Conservation (phyloP, 108 stramenopile genomes). For the Schizochytrium sp. region DNA sequence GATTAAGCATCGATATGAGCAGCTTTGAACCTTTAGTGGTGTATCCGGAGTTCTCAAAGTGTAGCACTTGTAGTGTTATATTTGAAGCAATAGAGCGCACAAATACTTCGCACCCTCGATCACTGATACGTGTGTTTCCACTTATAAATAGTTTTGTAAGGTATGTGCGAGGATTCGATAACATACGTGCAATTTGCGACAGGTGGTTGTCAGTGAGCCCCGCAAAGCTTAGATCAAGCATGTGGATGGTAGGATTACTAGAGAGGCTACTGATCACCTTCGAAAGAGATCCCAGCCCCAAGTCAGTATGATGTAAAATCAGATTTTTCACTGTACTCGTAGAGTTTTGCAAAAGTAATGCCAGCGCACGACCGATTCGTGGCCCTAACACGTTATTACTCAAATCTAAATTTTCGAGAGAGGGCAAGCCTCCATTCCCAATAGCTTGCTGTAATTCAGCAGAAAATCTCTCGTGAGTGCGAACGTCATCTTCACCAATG, state of each 20-base stretch:
- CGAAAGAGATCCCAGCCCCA: neutral
- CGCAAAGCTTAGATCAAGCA: constrained; percentile 3
- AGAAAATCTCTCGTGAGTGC: neutral
- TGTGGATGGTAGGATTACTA: neutral
- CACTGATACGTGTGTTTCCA: neutral
- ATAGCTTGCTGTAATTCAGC: neutral
- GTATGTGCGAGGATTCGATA: neutral
- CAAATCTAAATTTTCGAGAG: neutral
- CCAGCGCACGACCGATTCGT: neutral
- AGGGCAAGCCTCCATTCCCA: neutral
- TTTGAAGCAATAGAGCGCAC: neutral
- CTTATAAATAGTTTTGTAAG: neutral
- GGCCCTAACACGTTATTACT: neutral
- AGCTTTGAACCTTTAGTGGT: neutral
- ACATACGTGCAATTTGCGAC: neutral
- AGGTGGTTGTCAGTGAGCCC: neutral
- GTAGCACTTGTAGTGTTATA: neutral
- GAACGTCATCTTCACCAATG: neutral
- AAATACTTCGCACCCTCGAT: neutral
- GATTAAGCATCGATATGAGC: neutral
- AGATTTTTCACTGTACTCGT: neutral
- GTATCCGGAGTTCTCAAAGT: neutral
- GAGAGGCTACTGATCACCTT: neutral
- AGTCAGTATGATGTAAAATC: neutral
- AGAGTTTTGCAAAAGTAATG: neutral